Percentiles rank a stretch among this genome's conserved stretches.
These are phyloP conservation scores for Hymenoscyphus infarciens DNA, from an alignment of 2,329 filamentous ascomycete genomes.

Conservation along the genomic window DNA sequence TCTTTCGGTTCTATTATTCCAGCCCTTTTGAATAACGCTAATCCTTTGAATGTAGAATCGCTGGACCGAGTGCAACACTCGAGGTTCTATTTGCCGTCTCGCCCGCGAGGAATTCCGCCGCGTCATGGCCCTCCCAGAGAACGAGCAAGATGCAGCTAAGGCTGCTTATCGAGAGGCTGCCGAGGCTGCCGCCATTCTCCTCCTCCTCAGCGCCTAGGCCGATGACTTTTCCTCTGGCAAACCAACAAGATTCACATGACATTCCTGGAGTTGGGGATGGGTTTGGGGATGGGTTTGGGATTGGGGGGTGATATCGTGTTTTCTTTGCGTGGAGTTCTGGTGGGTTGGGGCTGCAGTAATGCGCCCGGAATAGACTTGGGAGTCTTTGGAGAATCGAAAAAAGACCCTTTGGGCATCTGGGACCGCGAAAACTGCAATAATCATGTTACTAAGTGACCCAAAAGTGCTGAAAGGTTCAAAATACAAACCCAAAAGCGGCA, in stretches of 20 bases:
- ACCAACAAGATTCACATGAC: too few species aligned
- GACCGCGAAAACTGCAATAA: background rate
- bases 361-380: background rate
- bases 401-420: background rate
- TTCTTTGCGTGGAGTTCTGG: background rate
- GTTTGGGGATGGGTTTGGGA: too few species aligned
- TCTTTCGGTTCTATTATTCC: too few species aligned
- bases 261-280: too few species aligned
- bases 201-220: too few species aligned
- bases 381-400: background rate
- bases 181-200: too few species aligned
- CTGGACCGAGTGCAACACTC: background rate
- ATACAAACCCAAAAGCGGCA: background rate
- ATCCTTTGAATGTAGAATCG: background rate
- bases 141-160: too few species aligned
- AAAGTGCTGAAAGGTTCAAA: background rate
- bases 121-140: background rate
- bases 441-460: background rate
- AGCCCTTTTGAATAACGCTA: background rate
- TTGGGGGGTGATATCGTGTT: background rate
- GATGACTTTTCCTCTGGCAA: too few species aligned
- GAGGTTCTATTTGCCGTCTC: too few species aligned
- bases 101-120: background rate
- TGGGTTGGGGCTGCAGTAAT: background rate
- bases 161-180: too few species aligned